phyloP scores from a whole-genome alignment of 805 yeast species.

The Saccharomyces paradoxus region DNA sequence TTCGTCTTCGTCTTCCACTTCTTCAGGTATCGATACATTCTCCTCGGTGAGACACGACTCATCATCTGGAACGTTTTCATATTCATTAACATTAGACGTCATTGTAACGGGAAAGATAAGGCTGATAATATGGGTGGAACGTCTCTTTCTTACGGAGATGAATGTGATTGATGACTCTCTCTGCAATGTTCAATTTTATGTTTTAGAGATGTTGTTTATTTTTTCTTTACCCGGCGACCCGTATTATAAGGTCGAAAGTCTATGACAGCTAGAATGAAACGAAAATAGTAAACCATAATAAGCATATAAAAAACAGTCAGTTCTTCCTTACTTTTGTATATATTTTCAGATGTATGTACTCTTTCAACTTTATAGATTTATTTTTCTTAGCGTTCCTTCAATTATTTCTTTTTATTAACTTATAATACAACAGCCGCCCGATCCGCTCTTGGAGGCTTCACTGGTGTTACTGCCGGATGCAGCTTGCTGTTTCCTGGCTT shows the following conservation, averaged over 20 bases:
- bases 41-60: neutral
- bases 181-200: neutral
- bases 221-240: neutral
- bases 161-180: neutral
- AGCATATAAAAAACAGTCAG: neutral
- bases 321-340: neutral
- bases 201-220: neutral
- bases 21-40: neutral
- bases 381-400: neutral
- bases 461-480: neutral
- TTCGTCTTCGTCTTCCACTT: constrained; percentile 14
- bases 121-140: neutral
- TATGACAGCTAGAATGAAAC: neutral
- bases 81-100: neutral
- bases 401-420: neutral
- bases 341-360: neutral
- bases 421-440: neutral
- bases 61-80: neutral
- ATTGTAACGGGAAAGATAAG: neutral
- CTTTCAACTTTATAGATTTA: neutral
- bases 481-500: neutral
- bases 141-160: neutral
- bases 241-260: too few species aligned
- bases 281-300: neutral
- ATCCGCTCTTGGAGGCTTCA: neutral